A percentile compares a stretch with the other conserved stretches of the same genome.
Conservation (phyloP, 148 eudicot genomes). For the Diospyros lotus region DNA sequence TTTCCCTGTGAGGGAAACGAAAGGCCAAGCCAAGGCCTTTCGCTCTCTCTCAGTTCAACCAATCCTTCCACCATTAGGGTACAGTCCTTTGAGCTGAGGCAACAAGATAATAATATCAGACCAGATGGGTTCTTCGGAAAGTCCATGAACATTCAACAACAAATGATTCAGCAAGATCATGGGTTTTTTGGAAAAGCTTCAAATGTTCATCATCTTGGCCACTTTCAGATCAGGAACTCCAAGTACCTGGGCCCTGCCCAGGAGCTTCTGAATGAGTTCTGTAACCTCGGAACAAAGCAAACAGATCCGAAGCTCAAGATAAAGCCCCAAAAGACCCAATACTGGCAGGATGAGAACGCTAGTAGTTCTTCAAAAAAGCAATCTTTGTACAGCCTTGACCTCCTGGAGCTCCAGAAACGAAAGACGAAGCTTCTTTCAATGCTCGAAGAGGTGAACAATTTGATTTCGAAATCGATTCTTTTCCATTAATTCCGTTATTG, state of each 20-base stretch:
- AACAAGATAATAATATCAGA: conserved; percentile 24
- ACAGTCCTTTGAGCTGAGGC: conserved; percentile 70
- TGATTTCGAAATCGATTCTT: neutral
- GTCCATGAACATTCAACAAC: conserved; percentile 19
- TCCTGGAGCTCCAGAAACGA: conserved; percentile 72
- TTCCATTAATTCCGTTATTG: neutral
- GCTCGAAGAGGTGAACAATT: conserved; percentile 77
- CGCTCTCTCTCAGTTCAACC: conserved; percentile 68
- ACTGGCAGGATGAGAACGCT: conserved; percentile 24
- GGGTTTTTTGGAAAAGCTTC: conserved; percentile 31
- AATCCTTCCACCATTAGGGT: conserved; percentile 72
- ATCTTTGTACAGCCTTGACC: conserved; percentile 49
- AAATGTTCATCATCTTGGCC: neutral
- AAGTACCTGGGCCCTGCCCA: conserved; percentile 76
- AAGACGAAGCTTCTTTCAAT: conserved; percentile 68
- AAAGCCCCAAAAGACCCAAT: conserved; percentile 23
- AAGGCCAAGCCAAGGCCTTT: conserved; percentile 90
- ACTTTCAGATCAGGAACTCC: conserved; percentile 46
- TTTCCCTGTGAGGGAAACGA: conserved; percentile 79
- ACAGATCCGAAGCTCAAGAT: conserved; percentile 24
- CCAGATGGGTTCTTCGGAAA: conserved; percentile 25
- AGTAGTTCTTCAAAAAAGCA: conserved; percentile 32
- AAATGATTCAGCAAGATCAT: conserved; percentile 18
- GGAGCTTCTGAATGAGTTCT: conserved; percentile 80
- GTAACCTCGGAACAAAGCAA: conserved; percentile 56